Evolutionary conservation across 257 asterid species (phyloP).

Genomic region (Osmanthus fragrans): DNA sequence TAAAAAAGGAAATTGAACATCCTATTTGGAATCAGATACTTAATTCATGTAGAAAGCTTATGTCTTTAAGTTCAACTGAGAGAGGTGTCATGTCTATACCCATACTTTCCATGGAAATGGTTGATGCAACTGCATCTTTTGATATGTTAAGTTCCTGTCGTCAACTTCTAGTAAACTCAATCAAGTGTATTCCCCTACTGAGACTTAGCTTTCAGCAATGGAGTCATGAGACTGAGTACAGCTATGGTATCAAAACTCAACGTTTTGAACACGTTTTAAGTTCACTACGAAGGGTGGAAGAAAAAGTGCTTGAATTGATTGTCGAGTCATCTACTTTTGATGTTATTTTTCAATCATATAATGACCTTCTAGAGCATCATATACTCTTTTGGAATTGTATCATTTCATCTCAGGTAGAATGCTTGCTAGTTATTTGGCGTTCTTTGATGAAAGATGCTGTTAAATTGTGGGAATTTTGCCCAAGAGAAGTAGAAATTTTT

Average conservation of each 20-base stretch:
- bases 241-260: slow-evolving; percentile 27
- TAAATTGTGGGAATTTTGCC: slow-evolving; percentile 49
- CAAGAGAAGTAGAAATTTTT: slow-evolving; percentile 55
- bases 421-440: slow-evolving; percentile 54
- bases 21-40: slow-evolving; percentile 68
- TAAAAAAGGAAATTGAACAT: slow-evolving; percentile 61
- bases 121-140: slow-evolving; percentile 41
- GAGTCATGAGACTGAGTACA: slow-evolving; percentile 49
- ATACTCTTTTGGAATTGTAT: slow-evolving; percentile 64
- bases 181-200: slow-evolving; percentile 54
- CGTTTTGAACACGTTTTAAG: slow-evolving; percentile 44
- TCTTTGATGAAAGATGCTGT: slow-evolving; percentile 53
- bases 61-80: slow-evolving; percentile 32
- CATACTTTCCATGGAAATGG: slow-evolving; percentile 54
- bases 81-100: slow-evolving; percentile 39
- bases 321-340: slow-evolving; percentile 58
- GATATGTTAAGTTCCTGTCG: slow-evolving; percentile 35
- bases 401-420: slow-evolving; percentile 43
- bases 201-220: slow-evolving; percentile 78
- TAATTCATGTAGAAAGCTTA: slow-evolving; percentile 41
- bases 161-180: slow-evolving; percentile 45
- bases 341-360: slow-evolving; percentile 47
- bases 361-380: slow-evolving; percentile 76
- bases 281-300: slow-evolving; percentile 57
- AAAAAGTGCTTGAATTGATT: slow-evolving; percentile 61